phyloP scores from a whole-genome alignment of 176 grass and related monocot genomes.

The Lolium perenne region DNA sequence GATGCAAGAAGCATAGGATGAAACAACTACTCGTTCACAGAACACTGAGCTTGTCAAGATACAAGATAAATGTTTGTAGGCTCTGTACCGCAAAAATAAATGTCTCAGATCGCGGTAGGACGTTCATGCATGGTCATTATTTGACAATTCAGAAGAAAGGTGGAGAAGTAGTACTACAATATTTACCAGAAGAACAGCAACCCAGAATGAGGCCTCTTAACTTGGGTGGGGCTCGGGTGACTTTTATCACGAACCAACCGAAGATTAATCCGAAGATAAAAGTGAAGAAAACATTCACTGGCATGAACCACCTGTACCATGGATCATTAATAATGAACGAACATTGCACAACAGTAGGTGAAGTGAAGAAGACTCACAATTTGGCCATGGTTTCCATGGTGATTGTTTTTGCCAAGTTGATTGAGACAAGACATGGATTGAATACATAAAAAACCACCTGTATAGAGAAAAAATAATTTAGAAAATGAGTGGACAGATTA shows the following conservation, averaged over 20 bases:
- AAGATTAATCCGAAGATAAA: conserved; percentile 70
- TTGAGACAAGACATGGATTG: conserved; percentile 66
- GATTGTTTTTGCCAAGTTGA: conserved; percentile 69
- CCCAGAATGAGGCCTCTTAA: conserved; percentile 82
- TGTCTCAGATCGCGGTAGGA: background rate
- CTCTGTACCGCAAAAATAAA: background rate
- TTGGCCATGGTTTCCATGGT: conserved; percentile 79
- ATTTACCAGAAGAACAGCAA: conserved; percentile 86
- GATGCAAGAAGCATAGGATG: too few relatives aligned
- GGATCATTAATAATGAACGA: conserved; percentile 15
- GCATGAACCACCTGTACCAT: conserved; percentile 89
- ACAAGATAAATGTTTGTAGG: background rate
- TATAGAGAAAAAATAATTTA: background rate
- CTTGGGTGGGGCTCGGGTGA: conserved; percentile 62
- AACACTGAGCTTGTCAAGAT: background rate
- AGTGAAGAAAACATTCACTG: conserved; percentile 74
- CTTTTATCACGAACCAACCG: conserved; percentile 65
- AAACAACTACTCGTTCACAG: too few relatives aligned
- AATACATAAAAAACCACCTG: conserved; percentile 96
- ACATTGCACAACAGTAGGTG: background rate
- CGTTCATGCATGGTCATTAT: background rate
- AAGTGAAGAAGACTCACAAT: conserved; percentile 57
- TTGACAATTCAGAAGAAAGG: background rate
- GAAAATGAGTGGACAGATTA: too few relatives aligned
- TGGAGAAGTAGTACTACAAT: background rate